phyloP scores from a whole-genome alignment of 2,329 filamentous ascomycete genomes.

The Botrytis pseudocinerea region DNA sequence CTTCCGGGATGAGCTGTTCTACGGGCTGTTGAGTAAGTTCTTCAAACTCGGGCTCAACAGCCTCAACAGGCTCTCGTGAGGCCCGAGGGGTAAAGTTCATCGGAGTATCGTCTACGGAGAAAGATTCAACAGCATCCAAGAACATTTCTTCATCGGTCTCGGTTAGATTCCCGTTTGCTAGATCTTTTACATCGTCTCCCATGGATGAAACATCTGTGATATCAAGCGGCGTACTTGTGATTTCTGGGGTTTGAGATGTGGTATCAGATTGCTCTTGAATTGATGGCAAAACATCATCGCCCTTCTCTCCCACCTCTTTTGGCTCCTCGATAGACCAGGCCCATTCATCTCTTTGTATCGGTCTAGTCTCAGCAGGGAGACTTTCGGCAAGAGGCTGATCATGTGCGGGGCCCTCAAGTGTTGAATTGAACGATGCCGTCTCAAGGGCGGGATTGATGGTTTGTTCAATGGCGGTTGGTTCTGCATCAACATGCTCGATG shows the following conservation, averaged over 20 bases:
- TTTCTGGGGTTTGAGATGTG: background rate
- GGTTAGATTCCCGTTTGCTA: background rate
- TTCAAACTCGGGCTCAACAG: background rate
- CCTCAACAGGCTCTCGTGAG: background rate
- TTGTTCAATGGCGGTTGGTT: constrained; percentile 8
- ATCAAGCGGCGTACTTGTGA: background rate
- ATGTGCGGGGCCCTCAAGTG: background rate
- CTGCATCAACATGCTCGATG: background rate
- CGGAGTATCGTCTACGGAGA: background rate
- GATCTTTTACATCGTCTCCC: background rate
- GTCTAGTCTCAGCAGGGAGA: background rate
- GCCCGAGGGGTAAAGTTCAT: background rate
- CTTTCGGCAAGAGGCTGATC: background rate
- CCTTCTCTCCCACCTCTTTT: background rate
- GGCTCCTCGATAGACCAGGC: background rate
- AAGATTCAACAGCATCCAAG: constrained; percentile 4
- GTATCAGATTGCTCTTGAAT: background rate
- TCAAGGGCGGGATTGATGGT: background rate
- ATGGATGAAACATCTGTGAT: background rate
- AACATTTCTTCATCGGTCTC: constrained; percentile 3
- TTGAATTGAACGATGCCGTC: background rate
- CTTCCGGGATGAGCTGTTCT: background rate
- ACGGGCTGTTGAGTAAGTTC: background rate
- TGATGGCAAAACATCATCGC: background rate
- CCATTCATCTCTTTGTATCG: constrained; percentile 2